Percentiles rank a stretch among this genome's conserved stretches.
phyloP scores from a whole-genome alignment of 2,329 filamentous ascomycete genomes.

The Akanthomyces dipterigenus region DNA sequence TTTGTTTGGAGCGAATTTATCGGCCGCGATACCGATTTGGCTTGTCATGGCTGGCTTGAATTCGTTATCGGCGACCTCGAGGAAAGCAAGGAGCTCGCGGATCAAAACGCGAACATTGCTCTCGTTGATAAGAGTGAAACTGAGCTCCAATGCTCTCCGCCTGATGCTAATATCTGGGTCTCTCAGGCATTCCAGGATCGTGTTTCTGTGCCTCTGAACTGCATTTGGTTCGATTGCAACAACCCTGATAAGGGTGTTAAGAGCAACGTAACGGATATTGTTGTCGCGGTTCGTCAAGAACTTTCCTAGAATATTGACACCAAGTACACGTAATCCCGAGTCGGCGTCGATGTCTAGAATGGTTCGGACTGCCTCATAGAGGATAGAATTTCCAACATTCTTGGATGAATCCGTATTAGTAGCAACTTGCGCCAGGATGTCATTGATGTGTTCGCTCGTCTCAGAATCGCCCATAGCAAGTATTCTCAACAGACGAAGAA shows the following conservation, averaged over 20 bases:
- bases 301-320: constrained; percentile 97
- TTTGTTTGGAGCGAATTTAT: constrained; percentile 93
- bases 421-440: constrained; percentile 93
- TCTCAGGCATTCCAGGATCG: constrained; percentile 89
- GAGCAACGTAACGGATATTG: constrained; percentile 95
- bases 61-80: constrained; percentile 95
- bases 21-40: constrained; percentile 94
- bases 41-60: constrained; percentile 99
- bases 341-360: constrained; percentile 98
- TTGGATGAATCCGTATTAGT: constrained; percentile 98
- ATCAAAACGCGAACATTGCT: constrained; percentile 91
- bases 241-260: constrained; percentile 97
- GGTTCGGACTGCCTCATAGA: constrained; percentile 94
- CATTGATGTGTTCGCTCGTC: constrained; percentile 95
- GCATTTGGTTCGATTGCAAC: constrained; percentile 97
- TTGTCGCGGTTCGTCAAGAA: constrained; percentile 98
- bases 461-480: constrained; percentile 78
- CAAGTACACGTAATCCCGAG: constrained; percentile 84
- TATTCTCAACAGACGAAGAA: constrained; percentile 77
- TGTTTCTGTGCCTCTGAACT: constrained; percentile 94
- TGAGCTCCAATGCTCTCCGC: constrained; percentile 88
- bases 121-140: constrained; percentile 97
- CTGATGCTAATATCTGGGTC: constrained; percentile 98
- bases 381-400: constrained; percentile 95
- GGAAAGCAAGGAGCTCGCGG: constrained; percentile 84